Evolutionary conservation across 768 basidiomycete species (phyloP).

Genomic region (Tricholoma matsutake): DNA sequence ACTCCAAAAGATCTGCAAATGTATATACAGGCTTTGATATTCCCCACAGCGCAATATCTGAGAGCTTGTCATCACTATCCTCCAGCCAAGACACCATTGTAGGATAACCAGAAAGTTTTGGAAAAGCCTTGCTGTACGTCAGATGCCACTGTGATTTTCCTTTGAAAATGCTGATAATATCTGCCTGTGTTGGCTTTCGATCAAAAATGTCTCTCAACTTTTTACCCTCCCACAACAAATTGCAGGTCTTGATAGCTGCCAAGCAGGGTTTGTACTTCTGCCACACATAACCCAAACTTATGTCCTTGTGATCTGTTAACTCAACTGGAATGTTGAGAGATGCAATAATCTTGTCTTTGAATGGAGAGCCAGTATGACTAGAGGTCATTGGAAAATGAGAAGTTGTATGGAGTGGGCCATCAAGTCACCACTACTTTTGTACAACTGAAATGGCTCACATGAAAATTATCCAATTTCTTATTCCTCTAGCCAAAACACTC

Average conservation of each 20-base stretch:
- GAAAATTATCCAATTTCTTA: too few species aligned
- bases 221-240: not conserved
- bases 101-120: too few species aligned
- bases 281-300: not conserved
- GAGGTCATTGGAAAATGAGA: not conserved
- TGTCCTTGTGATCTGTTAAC: not conserved
- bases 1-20: too few species aligned
- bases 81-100: not conserved
- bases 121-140: too few species aligned
- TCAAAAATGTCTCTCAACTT: not conserved
- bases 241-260: not conserved
- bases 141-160: too few species aligned
- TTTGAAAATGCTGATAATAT: too few species aligned
- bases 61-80: not conserved
- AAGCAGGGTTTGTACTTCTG: not conserved
- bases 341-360: not conserved
- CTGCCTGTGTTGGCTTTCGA: too few species aligned
- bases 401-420: not conserved
- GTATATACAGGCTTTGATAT: too few species aligned
- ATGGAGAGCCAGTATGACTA: not conserved
- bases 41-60: too few species aligned
- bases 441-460: too few species aligned
- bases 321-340: not conserved
- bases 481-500: too few species aligned
- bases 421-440: too few species aligned